Base-by-base conservation (phyloP, 495 filamentous ascomycete genomes). In the Chlorociboria aeruginascens region DNA sequence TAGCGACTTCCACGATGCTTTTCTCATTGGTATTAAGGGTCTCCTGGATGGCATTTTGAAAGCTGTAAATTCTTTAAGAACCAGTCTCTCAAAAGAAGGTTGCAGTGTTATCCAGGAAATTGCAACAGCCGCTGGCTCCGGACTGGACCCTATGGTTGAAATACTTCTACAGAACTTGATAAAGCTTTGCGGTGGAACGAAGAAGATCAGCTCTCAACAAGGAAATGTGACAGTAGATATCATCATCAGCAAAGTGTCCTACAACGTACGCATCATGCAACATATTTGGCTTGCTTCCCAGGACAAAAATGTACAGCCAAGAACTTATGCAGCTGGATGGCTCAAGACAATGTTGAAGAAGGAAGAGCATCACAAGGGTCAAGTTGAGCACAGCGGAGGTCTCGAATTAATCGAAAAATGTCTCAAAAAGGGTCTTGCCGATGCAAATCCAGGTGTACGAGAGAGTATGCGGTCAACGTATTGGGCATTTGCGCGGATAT, bases 1-100 rank as follows among this genome's bases (percentile, higher is more conserved):
- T 7, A 73, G 78, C 13, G 84, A 92, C 40, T 95, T 82, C 55
- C 71, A 76, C 17, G 74, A 78, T 32, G 65, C 72, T 2, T 94
- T 83, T 54, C 48, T 90, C 14, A 65, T 71, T 9, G 75, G 75
- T 40, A 74, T 93, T 30, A 88, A 89, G 51, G 69, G 67, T 10
- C 64, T 92, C 6, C 66, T 95, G 13, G 92, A 97, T 59, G 88
- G 88, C 42, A 89, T 97, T 37, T 71, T 97, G 56, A 96, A 95
- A 60, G 83, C 81, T 7, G 77, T 85, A 37, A 83, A 77, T 59
- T 95, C 92, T 1, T 70, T 97, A 32, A 73, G 93, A 51, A 97
- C 93, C 1, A 97, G 87, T 37, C 68, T 95, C 40, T 89, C 83
- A 2, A 89, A 85, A 28, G 83, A 84, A 56, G 89, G 84, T 8